Base-by-base conservation (phyloP, 345 rosid species). In the Eutrema japonicum region DNA sequence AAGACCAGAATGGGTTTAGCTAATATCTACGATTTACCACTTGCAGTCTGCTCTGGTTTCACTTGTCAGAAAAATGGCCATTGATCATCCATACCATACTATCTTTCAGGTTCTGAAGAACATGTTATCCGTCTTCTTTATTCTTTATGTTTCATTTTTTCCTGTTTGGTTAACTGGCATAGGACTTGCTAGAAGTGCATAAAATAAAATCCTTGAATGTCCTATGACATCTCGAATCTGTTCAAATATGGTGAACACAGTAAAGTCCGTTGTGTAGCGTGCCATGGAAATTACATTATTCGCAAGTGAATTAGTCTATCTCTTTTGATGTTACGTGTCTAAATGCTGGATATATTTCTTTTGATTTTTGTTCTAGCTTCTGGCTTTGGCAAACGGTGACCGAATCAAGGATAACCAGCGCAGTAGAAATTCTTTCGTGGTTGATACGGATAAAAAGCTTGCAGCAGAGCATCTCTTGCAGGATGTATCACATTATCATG, bases 31-130 rank as follows among this genome's bases (percentile, higher is more conserved):
- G 8, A 66, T 72, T 82, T 75, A 35, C 66, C 68, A 63, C 13
- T 13, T 81, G 85, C 97, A 94, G 98, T 83, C 81, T 84, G 95
- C 97, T 74, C 72, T 94, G 85, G 86, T 84, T 75, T 88, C 96
- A 74, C 93, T 94, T 69, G 81, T 94, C 82, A 94, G 87, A 86
- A 94, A 91, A 84, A 94, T 94, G 96, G 90, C 98, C 74, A 84
- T 85, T 68, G 98, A 91, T 79, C 98, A 94, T 84, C 98, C 98
- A 22, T 89, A 94, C 74, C 98, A 94, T 75, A 87, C 96, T 58
- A 82, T 94, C 83, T 83, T 94, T 79, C 98, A 87, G 97, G 98
- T 94, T 71, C 51, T 22, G 60, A 58, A 27, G 54, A 70, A 54
- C 41, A 33, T 58, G 41, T 41, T 64, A 60, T 63, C 48, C 16